A percentile compares a stretch with the other conserved stretches of the same genome.
Conservation (phyloP, 2,329 filamentous ascomycete species). For the Alternaria sp. region DNA sequence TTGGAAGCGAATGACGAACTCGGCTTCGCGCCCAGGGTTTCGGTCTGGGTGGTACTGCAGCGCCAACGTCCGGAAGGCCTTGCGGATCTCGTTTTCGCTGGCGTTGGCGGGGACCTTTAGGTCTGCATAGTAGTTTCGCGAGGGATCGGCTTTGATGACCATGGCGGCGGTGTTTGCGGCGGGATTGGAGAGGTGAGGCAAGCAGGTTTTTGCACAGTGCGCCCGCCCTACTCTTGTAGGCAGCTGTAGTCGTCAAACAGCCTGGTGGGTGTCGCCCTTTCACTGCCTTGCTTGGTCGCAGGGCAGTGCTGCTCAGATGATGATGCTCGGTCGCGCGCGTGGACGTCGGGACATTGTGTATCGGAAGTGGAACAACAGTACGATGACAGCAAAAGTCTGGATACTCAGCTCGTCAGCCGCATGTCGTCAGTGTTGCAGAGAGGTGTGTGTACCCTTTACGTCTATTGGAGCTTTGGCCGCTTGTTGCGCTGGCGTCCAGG, state of each 20-base stretch:
- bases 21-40: constrained; percentile 81
- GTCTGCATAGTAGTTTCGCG: constrained; percentile 85
- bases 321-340: constrained; percentile 38
- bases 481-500: constrained; percentile 27
- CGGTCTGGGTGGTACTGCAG: constrained; percentile 89
- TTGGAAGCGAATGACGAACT: constrained; percentile 84
- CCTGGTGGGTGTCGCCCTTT: constrained; percentile 14
- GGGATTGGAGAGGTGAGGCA: not conserved
- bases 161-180: constrained; percentile 53
- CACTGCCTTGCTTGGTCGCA: constrained; percentile 31
- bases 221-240: constrained; percentile 16
- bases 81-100: constrained; percentile 79
- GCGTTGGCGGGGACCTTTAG: constrained; percentile 75
- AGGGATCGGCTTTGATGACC: constrained; percentile 73
- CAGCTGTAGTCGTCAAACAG: constrained; percentile 23
- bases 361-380: constrained; percentile 4
- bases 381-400: constrained; percentile 13
- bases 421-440: constrained; percentile 30
- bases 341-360: constrained; percentile 37
- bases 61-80: constrained; percentile 84
- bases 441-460: constrained; percentile 14
- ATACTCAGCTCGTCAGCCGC: constrained; percentile 29
- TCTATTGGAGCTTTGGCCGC: constrained; percentile 27
- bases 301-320: constrained; percentile 48
- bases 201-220: constrained; percentile 1